Evolutionary conservation across 2,329 filamentous ascomycete genomes (phyloP).

Genomic region (Chaetomium strumarium): DNA sequence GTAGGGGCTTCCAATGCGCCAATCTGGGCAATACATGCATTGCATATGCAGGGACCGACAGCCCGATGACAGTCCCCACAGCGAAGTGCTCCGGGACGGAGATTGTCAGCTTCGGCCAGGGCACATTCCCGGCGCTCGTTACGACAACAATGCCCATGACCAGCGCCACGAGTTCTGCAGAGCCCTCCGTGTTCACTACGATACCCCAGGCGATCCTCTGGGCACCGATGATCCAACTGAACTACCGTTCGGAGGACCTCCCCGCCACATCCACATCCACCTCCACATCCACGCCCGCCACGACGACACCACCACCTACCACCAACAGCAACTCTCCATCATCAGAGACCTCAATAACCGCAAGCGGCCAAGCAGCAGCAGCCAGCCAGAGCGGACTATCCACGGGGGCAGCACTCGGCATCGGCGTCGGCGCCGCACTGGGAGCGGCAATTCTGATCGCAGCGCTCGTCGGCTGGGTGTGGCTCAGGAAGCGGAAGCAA

Average conservation of each 20-base stretch:
- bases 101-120: background rate
- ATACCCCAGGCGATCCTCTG: background rate
- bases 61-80: background rate
- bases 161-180: no score
- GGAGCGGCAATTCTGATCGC: background rate
- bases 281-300: background rate
- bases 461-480: no score
- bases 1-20: constrained; percentile 2
- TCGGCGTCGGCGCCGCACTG: constrained; percentile 1
- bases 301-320: background rate
- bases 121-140: background rate
- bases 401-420: background rate
- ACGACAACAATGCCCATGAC: background rate
- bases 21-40: constrained; percentile 10
- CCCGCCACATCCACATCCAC: background rate
- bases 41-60: background rate
- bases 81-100: background rate
- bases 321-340: background rate
- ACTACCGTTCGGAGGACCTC: constrained; percentile 1
- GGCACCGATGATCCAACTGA: constrained; percentile 11
- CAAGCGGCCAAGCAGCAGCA: background rate
- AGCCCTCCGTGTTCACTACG: no score
- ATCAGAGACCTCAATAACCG: background rate
- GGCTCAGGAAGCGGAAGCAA: no score
- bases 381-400: background rate